These are phyloP conservation scores for Sclerotinia trifoliorum DNA, from an alignment of 2,329 filamentous ascomycete genomes.

Conservation along the genomic window DNA sequence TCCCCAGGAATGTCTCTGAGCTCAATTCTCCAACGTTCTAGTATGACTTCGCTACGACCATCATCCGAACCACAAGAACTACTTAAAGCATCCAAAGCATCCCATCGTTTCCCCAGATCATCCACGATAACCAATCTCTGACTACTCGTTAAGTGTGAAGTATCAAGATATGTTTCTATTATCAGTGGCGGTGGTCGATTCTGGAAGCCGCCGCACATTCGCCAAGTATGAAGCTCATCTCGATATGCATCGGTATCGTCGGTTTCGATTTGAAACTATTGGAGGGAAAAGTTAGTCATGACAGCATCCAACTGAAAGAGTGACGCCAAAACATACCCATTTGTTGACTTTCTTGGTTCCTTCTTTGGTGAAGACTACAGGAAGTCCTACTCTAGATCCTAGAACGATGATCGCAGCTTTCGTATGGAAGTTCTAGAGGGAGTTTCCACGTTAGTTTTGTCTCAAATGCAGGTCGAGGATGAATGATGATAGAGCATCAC, in stretches of 20 bases:
- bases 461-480: constrained; percentile 8
- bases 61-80: constrained; percentile 51
- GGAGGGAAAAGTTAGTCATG: constrained; percentile 15
- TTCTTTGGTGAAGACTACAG: constrained; percentile 52
- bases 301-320: background rate
- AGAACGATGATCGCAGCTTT: constrained; percentile 84
- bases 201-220: constrained; percentile 71
- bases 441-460: constrained; percentile 26
- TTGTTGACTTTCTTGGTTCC: constrained; percentile 70
- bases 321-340: constrained; percentile 64
- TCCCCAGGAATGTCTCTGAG: constrained; percentile 61
- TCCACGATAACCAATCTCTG: constrained; percentile 87
- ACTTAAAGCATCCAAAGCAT: constrained; percentile 81
- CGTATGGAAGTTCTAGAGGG: constrained; percentile 76
- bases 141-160: constrained; percentile 72
- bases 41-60: constrained; percentile 60
- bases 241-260: constrained; percentile 87
- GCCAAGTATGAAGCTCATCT: constrained; percentile 81
- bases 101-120: constrained; percentile 87
- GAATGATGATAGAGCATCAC: constrained; percentile 20
- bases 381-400: constrained; percentile 72
- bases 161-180: constrained; percentile 87
- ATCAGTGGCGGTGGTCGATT: constrained; percentile 79
- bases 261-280: constrained; percentile 89
- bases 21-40: constrained; percentile 90